Evolutionary conservation across 1,139 yeast genomes (phyloP), one percentile per base, ranked within the genome.

Genomic region (Blastobotrys proliferans): DNA sequence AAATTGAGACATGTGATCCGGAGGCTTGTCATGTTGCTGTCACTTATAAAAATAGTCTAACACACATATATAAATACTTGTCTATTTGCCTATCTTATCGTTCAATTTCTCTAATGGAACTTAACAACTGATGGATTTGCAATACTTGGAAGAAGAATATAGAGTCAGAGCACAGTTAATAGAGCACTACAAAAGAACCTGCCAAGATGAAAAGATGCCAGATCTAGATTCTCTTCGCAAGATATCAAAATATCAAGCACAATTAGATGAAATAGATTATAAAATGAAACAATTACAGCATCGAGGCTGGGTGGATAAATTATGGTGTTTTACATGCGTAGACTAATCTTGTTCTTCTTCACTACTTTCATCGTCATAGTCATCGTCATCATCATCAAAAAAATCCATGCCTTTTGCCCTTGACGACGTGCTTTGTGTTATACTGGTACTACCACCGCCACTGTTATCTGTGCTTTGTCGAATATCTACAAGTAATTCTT

Each of bases 401-500:
- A 44, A 40, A 30, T 38, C 43, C 24, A 35, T 28, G 3, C 32
- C 45, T 20, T 38, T 43, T 3, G 40, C 25, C 17, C 28, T 29
- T 21, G n/a, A n/a, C n/a, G n/a, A n/a, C n/a, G n/a, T n/a, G 25
- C 14, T 14, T 29, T 35, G 35, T 26, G 18, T 2, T 16, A 22
- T 17, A 9, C 22, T 10, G n/a, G 24, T 8, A 19, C 25, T 6
- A 5, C 24, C 16, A 2, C 19, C 9, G 6, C 25, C 9, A 16
- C 14, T 21, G 3, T 11, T n/a, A 18, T 16, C 9, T 11, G 29
- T 35, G 8, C 51, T 47, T n/a, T 46, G 41, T 21, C 51, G 40
- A 3, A 54, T 49, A 34, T 51, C 54, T 1, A 43, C 35, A 5
- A 44, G 37, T 36, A 54, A 35, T 16, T 40, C 49, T 37, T 72